These are phyloP conservation scores for Aspergillus steynii DNA, from an alignment of 495 filamentous ascomycete genomes.

Conservation along the genomic window DNA sequence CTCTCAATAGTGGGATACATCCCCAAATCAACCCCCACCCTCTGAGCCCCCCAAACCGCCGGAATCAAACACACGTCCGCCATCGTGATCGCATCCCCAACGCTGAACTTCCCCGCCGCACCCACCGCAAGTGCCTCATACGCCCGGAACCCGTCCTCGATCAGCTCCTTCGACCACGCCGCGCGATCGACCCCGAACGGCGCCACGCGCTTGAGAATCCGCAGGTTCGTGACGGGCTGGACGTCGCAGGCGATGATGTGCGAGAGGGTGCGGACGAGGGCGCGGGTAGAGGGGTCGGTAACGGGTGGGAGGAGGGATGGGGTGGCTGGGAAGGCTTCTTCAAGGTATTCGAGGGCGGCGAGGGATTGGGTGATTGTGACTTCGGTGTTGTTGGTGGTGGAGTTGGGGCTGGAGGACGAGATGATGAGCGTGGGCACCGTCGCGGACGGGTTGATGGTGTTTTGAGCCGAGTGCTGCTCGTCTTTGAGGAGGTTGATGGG, in stretches of 20 bases:
- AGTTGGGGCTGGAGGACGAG: constrained; percentile 1
- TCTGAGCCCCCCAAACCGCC: constrained; percentile 51
- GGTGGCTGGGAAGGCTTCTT: constrained; percentile 41
- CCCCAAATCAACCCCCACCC: constrained; percentile 47
- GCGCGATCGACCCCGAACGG: constrained; percentile 37
- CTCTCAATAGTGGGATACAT: constrained; percentile 37
- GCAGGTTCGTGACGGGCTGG: constrained; percentile 52
- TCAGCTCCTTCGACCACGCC: constrained; percentile 39
- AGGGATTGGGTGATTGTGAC: constrained; percentile 52
- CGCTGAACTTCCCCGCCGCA: constrained; percentile 46
- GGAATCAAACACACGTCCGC: constrained; percentile 56
- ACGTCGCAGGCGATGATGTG: constrained; percentile 51
- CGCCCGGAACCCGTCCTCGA: constrained; percentile 45
- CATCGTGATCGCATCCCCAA: constrained; percentile 50
- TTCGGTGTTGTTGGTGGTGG: constrained; percentile 1
- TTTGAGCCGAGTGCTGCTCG: constrained; percentile 38
- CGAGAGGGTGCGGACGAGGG: constrained; percentile 42
- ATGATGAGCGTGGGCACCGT: constrained; percentile 52
- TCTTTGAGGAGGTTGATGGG: constrained; percentile 47
- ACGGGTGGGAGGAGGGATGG: constrained; percentile 36
- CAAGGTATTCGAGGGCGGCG: constrained; percentile 55
- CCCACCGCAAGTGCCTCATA: constrained; percentile 42
- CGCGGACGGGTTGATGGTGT: constrained; percentile 47
- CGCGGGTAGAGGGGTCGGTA: constrained; percentile 30
- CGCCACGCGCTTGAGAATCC: constrained; percentile 44